Evolutionary conservation across 1,139 yeast species (phyloP), one percentile per base, ranked within the genome.

Genomic region (Candida freyschussii): DNA sequence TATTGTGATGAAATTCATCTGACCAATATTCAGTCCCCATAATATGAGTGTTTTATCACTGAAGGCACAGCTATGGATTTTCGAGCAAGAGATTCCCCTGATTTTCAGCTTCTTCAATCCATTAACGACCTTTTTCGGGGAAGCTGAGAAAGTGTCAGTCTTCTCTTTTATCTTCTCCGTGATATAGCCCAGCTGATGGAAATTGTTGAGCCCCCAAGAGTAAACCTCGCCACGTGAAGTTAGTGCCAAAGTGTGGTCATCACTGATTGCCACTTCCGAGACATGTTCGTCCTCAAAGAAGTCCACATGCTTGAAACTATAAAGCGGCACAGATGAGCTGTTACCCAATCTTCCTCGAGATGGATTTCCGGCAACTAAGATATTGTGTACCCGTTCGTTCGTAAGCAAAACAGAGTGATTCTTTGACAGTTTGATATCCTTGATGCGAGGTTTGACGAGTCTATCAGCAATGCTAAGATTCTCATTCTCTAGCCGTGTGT

Each of bases 21-120:
- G 96, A 0, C 97, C 97, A 19, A 77, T 61, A 52, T 86, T 84
- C 20, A 81, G 60, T 1, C 97, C 97, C 95, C 95, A 86, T 24
- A 77, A 60, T 41, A 64, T 73, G 7, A 86, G 48, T 9, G 67
- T 69, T 21, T 66, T 56, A 18, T 62, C 65, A 0, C 81, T 65
- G 45, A 67, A 81, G 0, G 73, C 84, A 5, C 81, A 67, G 34
- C 61, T 76, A 53, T 85, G 95, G 15, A 80, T 67, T 29, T 72
- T 76, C 2, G 96, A 84, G 10, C 85, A 80, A 0, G 80, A 61
- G 8, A 81, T 63, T 1, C 87, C 86, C 11, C 57, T 55, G 5
- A 76, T 52, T 11, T 52, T 51, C 21, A 50, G 47, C 48, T 58
- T 65, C 33, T 67, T 69, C 28, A 81, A 50, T 2, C 72, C 72